Percentiles rank a stretch among this genome's conserved stretches.
Evolutionary conservation across 305 asterid genomes (phyloP).

Genomic region (Nicotiana rustica): DNA sequence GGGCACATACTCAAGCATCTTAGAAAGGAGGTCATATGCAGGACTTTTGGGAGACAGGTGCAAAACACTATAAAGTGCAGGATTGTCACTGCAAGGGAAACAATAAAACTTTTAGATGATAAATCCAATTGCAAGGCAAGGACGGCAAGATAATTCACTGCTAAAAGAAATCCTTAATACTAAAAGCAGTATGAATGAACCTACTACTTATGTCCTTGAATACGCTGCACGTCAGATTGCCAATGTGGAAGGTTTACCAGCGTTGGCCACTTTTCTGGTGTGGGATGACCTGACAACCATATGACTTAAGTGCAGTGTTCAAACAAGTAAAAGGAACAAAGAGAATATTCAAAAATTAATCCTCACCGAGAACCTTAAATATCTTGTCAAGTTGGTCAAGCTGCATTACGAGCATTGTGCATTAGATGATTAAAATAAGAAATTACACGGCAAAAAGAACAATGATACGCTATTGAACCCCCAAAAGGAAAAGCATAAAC

Average conservation of each 20-base stretch:
- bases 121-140: slow-evolving; percentile 18
- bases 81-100: slow-evolving; percentile 72
- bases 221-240: slow-evolving; percentile 83
- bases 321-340: slow-evolving; percentile 31
- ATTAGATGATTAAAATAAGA: slow-evolving; percentile 25
- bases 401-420: slow-evolving; percentile 59
- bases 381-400: slow-evolving; percentile 99
- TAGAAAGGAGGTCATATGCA: slow-evolving; percentile 92
- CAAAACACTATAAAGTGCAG: slow-evolving; percentile 87
- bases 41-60: slow-evolving; percentile 88
- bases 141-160: slow-evolving; percentile 19
- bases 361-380: slow-evolving; percentile 94
- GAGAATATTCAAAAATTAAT: slow-evolving; percentile 38
- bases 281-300: slow-evolving; percentile 85
- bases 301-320: slow-evolving; percentile 36
- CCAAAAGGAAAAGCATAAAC: slow-evolving; percentile 18
- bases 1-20: slow-evolving; percentile 94
- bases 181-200: slow-evolving; percentile 45
- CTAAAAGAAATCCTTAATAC: slow-evolving; percentile 33
- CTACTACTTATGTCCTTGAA: slow-evolving; percentile 95
- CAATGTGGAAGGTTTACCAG: slow-evolving; percentile 96
- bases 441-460: background rate
- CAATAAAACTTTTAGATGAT: background rate
- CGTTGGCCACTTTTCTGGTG: slow-evolving; percentile 92
- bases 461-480: background rate